phyloP scores from a whole-genome alignment of 495 filamentous ascomycete species.

The Sporormia fimetaria region DNA sequence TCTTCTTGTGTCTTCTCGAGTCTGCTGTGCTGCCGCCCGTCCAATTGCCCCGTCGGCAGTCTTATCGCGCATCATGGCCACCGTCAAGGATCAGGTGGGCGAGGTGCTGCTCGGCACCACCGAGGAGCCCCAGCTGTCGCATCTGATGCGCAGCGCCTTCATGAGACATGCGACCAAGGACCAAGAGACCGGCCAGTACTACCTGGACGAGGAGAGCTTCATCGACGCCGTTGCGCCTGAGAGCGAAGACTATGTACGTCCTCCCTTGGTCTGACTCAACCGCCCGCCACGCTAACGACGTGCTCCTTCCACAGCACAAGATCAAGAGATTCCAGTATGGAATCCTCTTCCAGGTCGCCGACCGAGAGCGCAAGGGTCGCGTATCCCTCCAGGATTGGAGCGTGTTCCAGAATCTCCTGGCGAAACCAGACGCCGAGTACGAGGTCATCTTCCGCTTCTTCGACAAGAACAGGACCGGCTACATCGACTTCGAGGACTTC shows the following conservation, averaged over 20 bases:
- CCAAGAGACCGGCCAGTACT: conserved; percentile 60
- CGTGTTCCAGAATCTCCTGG: conserved; percentile 83
- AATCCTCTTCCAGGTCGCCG: conserved; percentile 83
- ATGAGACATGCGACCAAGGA: conserved; percentile 65
- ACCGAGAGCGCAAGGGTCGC: conserved; percentile 57
- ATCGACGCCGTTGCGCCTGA: conserved; percentile 80
- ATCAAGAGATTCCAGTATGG: conserved; percentile 90
- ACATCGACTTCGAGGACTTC: conserved; percentile 80
- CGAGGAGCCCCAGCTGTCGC: conserved; percentile 49
- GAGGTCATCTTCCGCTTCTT: conserved; percentile 97
- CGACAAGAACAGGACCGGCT: conserved; percentile 68
- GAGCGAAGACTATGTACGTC: conserved; percentile 77
- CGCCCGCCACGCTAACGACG: conserved; percentile 4
- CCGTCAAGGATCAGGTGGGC: conserved; percentile 30
- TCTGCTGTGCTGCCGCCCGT: background rate
- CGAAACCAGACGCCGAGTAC: conserved; percentile 94
- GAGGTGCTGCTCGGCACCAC: conserved; percentile 33
- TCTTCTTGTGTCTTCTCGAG: background rate
- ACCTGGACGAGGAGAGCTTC: conserved; percentile 74
- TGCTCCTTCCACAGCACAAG: conserved; percentile 60
- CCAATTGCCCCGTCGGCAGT: conserved; percentile 8
- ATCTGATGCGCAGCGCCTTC: conserved; percentile 62
- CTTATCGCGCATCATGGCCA: conserved; percentile 20
- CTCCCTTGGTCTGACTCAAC: conserved; percentile 7
- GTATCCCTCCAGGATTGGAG: conserved; percentile 77